Conservation (phyloP, 768 basidiomycete genomes). For the Pisolithus tinctorius region DNA sequence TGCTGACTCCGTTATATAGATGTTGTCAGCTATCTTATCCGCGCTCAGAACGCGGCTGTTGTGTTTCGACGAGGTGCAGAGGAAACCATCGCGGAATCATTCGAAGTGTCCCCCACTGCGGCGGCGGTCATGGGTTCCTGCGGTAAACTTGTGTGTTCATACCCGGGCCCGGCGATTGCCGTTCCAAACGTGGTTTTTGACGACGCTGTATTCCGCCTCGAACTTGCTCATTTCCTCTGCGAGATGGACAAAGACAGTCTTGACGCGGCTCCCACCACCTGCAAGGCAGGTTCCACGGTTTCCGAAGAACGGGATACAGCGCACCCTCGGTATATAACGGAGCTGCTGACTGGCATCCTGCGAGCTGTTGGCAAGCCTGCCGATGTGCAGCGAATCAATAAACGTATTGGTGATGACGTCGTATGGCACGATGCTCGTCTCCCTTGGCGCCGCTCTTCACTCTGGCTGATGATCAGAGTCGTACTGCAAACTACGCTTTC, state of each 20-base stretch:
- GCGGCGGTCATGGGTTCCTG: conserved; percentile 26
- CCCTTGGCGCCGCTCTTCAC: conserved; percentile 25
- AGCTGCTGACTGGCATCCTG: conserved; percentile 5
- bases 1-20: conserved; percentile 20
- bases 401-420: background rate
- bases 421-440: background rate
- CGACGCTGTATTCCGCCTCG: conserved; percentile 22
- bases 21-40: conserved; percentile 30
- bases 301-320: conserved; percentile 11
- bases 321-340: conserved; percentile 39
- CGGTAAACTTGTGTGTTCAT: conserved; percentile 40
- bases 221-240: conserved; percentile 13
- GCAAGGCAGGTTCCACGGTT: conserved; percentile 28
- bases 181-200: conserved; percentile 25
- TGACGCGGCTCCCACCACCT: conserved; percentile 23
- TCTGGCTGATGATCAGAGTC: conserved; percentile 20
- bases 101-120: conserved; percentile 36
- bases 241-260: conserved; percentile 28
- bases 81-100: conserved; percentile 34
- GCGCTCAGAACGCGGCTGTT: conserved; percentile 42
- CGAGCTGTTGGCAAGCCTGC: background rate
- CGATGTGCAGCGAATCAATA: background rate
- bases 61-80: conserved; percentile 26
- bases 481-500: conserved; percentile 2
- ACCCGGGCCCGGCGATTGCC: conserved; percentile 37